A percentile compares a stretch with the other conserved stretches of the same genome.
Conservation (phyloP, 768 basidiomycete species). For the Mycena latifolia region DNA sequence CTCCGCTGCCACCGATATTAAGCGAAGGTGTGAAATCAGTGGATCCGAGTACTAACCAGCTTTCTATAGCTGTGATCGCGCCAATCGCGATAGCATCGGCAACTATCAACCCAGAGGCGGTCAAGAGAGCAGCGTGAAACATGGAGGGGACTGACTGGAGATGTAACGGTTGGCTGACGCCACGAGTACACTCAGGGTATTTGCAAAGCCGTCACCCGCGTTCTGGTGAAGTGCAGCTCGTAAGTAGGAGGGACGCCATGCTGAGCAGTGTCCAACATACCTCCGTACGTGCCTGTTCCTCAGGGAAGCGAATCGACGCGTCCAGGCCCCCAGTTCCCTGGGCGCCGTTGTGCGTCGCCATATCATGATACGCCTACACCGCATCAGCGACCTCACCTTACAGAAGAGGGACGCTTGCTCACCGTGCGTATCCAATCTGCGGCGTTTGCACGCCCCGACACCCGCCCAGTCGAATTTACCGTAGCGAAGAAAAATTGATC, state of each 20-base stretch:
- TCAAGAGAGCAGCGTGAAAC: too few species aligned
- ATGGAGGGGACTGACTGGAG: not conserved
- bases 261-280: not conserved
- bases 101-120: not conserved
- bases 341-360: too few species aligned
- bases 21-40: not conserved
- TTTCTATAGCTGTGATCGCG: too few species aligned
- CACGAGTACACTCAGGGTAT: not conserved
- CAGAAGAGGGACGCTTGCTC: not conserved
- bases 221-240: too few species aligned
- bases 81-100: slow-evolving; percentile 8
- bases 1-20: slow-evolving; percentile 17
- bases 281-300: slow-evolving; percentile 6
- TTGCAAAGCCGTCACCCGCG: slow-evolving; percentile 1
- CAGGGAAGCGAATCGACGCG: slow-evolving; percentile 13
- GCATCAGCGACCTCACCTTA: not conserved
- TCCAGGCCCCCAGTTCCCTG: slow-evolving; percentile 9
- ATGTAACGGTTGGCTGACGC: slow-evolving; percentile 2
- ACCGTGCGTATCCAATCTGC: slow-evolving; percentile 18
- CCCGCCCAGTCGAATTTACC: not conserved
- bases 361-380: slow-evolving; percentile 20
- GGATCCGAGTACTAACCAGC: too few species aligned
- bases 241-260: too few species aligned
- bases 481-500: too few species aligned
- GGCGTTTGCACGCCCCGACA: not conserved